Evolutionary conservation across 768 basidiomycete species (phyloP), one percentile per base, ranked within the genome.

Genomic region (Suillus weaverae): DNA sequence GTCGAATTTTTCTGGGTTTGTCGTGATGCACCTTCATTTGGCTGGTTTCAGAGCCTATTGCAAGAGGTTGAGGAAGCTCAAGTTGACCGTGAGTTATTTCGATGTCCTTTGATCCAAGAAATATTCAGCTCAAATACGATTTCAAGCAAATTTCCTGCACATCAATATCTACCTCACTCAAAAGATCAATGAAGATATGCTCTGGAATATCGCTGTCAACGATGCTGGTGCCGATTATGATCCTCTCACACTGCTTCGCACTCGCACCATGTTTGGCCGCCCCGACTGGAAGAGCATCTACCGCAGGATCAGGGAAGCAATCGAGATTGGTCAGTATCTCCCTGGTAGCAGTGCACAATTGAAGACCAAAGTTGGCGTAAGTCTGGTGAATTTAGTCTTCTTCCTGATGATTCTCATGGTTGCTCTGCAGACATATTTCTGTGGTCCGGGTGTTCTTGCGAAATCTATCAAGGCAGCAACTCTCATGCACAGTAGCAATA

Each of bases 1-100:
- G 96, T 97, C 64, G 94, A 97, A 70, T 96, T 97, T 78, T 92
- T 97, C 80, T 97, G 95, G 95, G 85, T 94, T 67, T 92, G 90
- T 75, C 89, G 92, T 74, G 92, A 95, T 69, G 88, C 91, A n/a
- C 93, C 93, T n/a, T 92, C 92, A n/a, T 95, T 97, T 71, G 95
- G 94, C 70, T 97, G 95, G 95, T 97, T 98, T 86, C 93, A 96
- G 76, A 88, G 85, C 66, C 79, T 97, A 61, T 82, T 97, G 65
- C 89, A 90, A 71, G 89, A 95, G 74, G 89, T 97, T 54, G 95
- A 97, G 75, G 87, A 86, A 57, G 90, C 92, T 53, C 94, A 95
- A 73, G 87, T 88, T 41, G 92, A 95, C 81, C 91, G 94, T 94
- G 73, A 82, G 92, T 83, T 14, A 32, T 51, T 60, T 11, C 39